Percentiles rank a stretch among this genome's conserved stretches.
Conservation (phyloP, 2,329 filamentous ascomycete species). For the Diaporthe velutina region DNA sequence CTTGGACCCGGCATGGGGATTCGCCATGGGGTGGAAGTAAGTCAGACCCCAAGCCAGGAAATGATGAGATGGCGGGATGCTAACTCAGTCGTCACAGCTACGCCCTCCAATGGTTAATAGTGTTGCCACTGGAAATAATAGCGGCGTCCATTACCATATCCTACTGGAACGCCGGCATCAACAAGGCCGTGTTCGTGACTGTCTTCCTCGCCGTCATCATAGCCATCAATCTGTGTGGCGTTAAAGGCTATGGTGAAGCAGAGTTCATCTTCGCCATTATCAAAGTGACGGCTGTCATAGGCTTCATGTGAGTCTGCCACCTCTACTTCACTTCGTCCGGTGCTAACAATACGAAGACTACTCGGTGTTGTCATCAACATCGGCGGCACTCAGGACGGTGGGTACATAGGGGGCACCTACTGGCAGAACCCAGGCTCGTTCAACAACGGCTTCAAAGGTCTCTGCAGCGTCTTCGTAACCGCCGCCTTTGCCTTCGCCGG, state of each 20-base stretch:
- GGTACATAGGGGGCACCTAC: conserved; percentile 84
- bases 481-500: conserved; percentile 83
- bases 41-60: conserved; percentile 48
- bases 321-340: not conserved
- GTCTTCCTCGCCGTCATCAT: conserved; percentile 85
- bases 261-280: conserved; percentile 90
- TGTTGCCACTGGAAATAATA: conserved; percentile 88
- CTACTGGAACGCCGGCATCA: conserved; percentile 78
- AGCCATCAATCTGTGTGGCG: conserved; percentile 86
- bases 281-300: conserved; percentile 88
- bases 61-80: not conserved
- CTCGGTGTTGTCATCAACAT: conserved; percentile 89
- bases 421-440: conserved; percentile 89
- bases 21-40: conserved; percentile 95
- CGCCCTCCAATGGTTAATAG: conserved; percentile 87
- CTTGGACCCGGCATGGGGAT: conserved; percentile 93
- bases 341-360: conserved; percentile 65
- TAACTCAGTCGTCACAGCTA: conserved; percentile 66
- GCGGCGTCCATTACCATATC: conserved; percentile 86
- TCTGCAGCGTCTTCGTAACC: conserved; percentile 82
- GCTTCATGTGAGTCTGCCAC: conserved; percentile 77
- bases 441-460: conserved; percentile 85
- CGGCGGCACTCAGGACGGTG: conserved; percentile 78
- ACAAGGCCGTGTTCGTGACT: conserved; percentile 82
- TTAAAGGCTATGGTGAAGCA: conserved; percentile 90